Conservation (phyloP, 2,329 filamentous ascomycete genomes). For the Fusarium tupiense region DNA sequence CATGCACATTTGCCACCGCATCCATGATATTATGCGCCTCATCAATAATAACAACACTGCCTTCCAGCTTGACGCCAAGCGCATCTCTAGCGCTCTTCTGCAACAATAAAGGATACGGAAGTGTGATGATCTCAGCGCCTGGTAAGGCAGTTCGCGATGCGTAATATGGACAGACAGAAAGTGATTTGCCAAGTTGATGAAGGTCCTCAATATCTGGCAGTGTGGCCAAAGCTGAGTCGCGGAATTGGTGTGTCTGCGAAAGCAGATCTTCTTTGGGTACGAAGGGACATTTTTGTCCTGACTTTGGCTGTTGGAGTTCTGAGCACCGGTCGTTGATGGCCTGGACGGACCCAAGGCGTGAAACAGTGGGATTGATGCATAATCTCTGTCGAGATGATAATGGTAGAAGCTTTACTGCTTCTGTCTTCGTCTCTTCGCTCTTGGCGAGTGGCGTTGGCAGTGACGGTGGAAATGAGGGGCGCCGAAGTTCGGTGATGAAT, state of each 20-base stretch:
- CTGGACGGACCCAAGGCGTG: conserved; percentile 73
- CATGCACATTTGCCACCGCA: conserved; percentile 87
- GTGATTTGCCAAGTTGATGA: conserved; percentile 76
- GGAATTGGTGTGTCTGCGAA: conserved; percentile 78
- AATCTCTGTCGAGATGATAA: conserved; percentile 86
- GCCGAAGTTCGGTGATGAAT: conserved; percentile 83
- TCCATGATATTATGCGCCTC: conserved; percentile 99
- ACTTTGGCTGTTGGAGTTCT: conserved; percentile 81
- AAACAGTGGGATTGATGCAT: conserved; percentile 89
- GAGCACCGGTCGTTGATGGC: conserved; percentile 95
- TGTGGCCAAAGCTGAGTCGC: conserved; percentile 83
- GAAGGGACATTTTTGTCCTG: conserved; percentile 73
- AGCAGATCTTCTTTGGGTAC: conserved; percentile 82
- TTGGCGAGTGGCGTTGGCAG: conserved; percentile 59
- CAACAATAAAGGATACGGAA: conserved; percentile 90
- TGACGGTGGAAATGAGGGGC: conserved; percentile 80
- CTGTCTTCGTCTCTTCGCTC: conserved; percentile 39
- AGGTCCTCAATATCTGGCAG: conserved; percentile 96
- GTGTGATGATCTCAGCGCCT: conserved; percentile 86
- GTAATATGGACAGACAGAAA: conserved; percentile 94
- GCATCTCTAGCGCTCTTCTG: conserved; percentile 90
- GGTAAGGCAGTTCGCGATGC: conserved; percentile 88
- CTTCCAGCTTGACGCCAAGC: conserved; percentile 84
- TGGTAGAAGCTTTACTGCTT: conserved; percentile 78
- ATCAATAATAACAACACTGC: conserved; percentile 93